Conservation (phyloP, 768 basidiomycete genomes). For the Tylopilus subfusipes region DNA sequence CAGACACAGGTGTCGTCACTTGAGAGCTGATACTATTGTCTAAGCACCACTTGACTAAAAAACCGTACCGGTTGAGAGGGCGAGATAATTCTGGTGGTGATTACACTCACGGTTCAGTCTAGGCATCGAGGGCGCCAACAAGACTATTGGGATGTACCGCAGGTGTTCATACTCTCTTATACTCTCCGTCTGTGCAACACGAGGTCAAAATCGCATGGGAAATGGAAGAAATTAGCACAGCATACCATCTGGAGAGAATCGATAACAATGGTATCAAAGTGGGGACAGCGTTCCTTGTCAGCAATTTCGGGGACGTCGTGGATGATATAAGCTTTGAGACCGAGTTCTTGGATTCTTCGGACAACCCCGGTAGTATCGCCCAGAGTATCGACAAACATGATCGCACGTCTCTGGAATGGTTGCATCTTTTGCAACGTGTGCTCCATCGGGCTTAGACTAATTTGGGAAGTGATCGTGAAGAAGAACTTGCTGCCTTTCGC, state of each 20-base stretch:
- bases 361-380: constrained; percentile 73
- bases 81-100: neutral
- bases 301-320: constrained; percentile 78
- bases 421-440: constrained; percentile 73
- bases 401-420: constrained; percentile 82
- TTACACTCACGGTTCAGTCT: constrained; percentile 63
- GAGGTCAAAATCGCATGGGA: constrained; percentile 10
- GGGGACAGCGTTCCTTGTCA: constrained; percentile 76
- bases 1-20: constrained; percentile 84
- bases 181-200: constrained; percentile 65
- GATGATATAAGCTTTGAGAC: constrained; percentile 72
- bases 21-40: constrained; percentile 96
- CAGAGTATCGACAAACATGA: constrained; percentile 89
- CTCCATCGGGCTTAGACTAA: constrained; percentile 72
- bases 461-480: constrained; percentile 91
- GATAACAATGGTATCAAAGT: constrained; percentile 94
- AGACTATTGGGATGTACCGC: constrained; percentile 93
- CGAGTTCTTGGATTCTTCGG: constrained; percentile 72
- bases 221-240: constrained; percentile 19
- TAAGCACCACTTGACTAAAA: constrained; percentile 88
- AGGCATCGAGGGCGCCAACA: constrained; percentile 76
- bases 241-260: constrained; percentile 83
- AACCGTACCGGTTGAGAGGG: constrained; percentile 5
- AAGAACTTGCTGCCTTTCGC: constrained; percentile 92
- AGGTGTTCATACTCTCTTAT: constrained; percentile 91